phyloP scores from a whole-genome alignment of 805 yeast genomes.

The Kluyveromyces aestuarii region DNA sequence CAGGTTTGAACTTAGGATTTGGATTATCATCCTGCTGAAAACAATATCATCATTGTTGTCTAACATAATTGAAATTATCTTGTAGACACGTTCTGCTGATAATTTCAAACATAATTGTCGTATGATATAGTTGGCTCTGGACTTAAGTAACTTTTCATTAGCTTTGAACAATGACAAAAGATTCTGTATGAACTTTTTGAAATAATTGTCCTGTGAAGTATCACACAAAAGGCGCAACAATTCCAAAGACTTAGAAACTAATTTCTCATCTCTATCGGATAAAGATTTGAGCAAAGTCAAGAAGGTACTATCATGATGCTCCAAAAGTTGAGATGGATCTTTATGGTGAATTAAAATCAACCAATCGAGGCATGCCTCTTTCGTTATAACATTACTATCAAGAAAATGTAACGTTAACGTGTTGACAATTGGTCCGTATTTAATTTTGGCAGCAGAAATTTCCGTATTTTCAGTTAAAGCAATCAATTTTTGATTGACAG shows the following conservation, averaged over 20 bases:
- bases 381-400: constrained; percentile 69
- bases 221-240: constrained; percentile 23
- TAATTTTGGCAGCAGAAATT: constrained; percentile 17
- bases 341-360: constrained; percentile 68
- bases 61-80: constrained; percentile 68
- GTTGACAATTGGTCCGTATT: constrained; percentile 50
- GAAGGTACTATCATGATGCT: constrained; percentile 54
- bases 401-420: constrained; percentile 64
- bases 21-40: constrained; percentile 74
- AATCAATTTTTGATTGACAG: constrained; percentile 49
- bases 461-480: constrained; percentile 32
- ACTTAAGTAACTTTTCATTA: constrained; percentile 57
- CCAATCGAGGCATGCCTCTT: constrained; percentile 87
- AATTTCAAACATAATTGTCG: constrained; percentile 75
- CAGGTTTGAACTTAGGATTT: constrained; percentile 76
- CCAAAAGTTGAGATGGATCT: constrained; percentile 48
- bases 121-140: constrained; percentile 73
- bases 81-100: constrained; percentile 75
- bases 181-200: constrained; percentile 65
- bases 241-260: constrained; percentile 24
- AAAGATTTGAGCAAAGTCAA: constrained; percentile 69
- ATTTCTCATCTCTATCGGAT: constrained; percentile 37
- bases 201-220: constrained; percentile 55
- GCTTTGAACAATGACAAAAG: constrained; percentile 59
- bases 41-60: constrained; percentile 49